These are phyloP conservation scores for Picea glauca DNA, from an alignment of 75 land plant genomes.

Conservation along the genomic window DNA sequence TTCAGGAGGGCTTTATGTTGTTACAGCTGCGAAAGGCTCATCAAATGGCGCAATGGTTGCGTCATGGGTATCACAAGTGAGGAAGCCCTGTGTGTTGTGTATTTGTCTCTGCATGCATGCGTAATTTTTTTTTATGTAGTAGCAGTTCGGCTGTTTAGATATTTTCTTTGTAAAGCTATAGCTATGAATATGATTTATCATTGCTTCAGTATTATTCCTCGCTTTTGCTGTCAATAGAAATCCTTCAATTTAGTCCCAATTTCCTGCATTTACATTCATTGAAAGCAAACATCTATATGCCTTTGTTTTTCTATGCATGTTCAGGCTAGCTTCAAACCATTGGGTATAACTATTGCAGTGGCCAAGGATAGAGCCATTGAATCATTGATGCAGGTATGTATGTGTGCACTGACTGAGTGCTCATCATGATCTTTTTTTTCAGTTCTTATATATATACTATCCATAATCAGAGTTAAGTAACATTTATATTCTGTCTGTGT, in stretches of 20 bases:
- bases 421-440: not conserved
- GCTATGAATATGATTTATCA: too few relatives aligned
- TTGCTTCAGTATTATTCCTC: too few relatives aligned
- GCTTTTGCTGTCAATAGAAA: too few relatives aligned
- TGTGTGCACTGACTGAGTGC: not conserved
- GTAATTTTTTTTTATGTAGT: not conserved
- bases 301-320: not conserved
- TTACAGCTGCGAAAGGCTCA: constrained; percentile 43
- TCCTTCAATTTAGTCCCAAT: not conserved
- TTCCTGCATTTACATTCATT: not conserved
- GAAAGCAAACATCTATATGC: not conserved
- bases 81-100: not conserved
- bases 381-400: constrained; percentile 49
- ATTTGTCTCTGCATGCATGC: not conserved
- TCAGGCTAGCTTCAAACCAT: constrained; percentile 21
- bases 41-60: constrained; percentile 60
- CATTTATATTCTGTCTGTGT: not conserved
- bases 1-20: constrained; percentile 56
- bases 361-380: constrained; percentile 62
- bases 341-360: constrained; percentile 58
- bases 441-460: not conserved
- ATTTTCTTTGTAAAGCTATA: too few relatives aligned
- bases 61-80: constrained; percentile 59
- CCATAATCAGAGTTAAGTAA: not conserved
- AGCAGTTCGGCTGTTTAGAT: too few relatives aligned